Evolutionary conservation across 2,329 filamentous ascomycete species (phyloP).

Genomic region (Epichloe baconii): DNA sequence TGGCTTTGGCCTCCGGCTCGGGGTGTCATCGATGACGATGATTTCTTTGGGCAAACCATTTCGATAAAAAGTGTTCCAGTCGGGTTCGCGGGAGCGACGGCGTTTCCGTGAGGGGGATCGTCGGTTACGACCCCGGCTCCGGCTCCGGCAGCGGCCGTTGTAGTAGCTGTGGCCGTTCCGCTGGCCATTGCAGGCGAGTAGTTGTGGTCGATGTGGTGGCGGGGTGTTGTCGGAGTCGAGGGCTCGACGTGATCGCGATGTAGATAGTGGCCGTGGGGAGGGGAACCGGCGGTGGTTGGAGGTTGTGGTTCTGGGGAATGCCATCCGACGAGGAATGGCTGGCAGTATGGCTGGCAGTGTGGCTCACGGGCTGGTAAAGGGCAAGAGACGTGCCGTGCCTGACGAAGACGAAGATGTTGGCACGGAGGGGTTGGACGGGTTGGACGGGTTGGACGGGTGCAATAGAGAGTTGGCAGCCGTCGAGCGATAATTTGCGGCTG

Average conservation of each 20-base stretch:
- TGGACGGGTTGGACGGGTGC: conserved; percentile 8
- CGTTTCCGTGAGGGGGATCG: conserved; percentile 31
- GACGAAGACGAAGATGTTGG: conserved; percentile 14
- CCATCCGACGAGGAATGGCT: conserved; percentile 22
- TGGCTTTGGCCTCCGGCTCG: conserved; percentile 33
- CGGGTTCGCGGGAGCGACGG: conserved; percentile 49
- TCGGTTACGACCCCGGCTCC: conserved; percentile 19
- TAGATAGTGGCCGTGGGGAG: conserved; percentile 15
- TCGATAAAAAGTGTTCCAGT: conserved; percentile 72
- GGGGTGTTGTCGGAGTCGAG: conserved; percentile 11
- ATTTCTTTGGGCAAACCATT: conserved; percentile 76
- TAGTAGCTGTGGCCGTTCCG: conserved; percentile 5
- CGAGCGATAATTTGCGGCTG: conserved; percentile 16
- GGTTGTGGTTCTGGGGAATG: conserved; percentile 11
- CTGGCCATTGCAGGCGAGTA: conserved; percentile 13
- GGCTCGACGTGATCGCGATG: conserved; percentile 10
- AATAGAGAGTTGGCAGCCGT: conserved; percentile 14
- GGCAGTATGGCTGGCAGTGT: conserved; percentile 7
- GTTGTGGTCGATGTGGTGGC: conserved; percentile 8
- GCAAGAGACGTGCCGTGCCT: conserved; percentile 13
- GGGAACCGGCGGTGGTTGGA: conserved; percentile 19
- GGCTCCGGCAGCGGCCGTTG: conserved; percentile 13
- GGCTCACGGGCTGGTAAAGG: conserved; percentile 15
- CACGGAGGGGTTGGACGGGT: conserved; percentile 5
- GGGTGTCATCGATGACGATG: conserved; percentile 71